Percentiles rank a stretch among this genome's conserved stretches.
Evolutionary conservation across 164 flowering plant genomes (phyloP).

Genomic region (Stephania japonica): DNA sequence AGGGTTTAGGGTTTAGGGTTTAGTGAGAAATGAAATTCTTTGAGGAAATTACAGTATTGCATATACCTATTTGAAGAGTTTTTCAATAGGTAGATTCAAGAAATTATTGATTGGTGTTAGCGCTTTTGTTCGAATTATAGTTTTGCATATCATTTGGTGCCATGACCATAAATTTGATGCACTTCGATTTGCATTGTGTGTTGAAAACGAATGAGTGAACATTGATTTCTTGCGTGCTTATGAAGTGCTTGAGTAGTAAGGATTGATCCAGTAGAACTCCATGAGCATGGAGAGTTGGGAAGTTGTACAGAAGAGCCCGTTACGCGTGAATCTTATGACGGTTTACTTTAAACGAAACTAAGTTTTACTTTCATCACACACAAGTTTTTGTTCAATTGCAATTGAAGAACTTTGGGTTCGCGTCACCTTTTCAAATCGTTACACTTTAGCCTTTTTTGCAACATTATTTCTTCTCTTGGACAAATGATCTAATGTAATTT

Average conservation of each 20-base stretch:
- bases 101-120: background rate
- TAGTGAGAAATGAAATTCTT: background rate
- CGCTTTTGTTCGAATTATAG: background rate
- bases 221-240: background rate
- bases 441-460: no score
- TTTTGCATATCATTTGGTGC: background rate
- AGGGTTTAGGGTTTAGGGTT: slow-evolving; percentile 1
- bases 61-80: background rate
- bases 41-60: background rate
- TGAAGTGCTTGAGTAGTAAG: background rate
- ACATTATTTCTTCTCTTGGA: no score
- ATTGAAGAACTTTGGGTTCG: no score
- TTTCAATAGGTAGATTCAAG: background rate
- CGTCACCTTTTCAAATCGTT: no score
- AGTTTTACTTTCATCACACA: no score
- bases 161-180: background rate
- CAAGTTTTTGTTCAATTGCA: no score
- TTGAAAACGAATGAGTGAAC: background rate
- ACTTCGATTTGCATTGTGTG: background rate
- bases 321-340: background rate
- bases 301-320: no score
- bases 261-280: background rate
- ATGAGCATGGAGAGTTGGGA: background rate
- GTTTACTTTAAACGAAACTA: no score
- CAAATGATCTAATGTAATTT: no score